Percentiles rank a stretch among this genome's conserved stretches.
These are phyloP conservation scores for Posidonia australis DNA, from an alignment of 106 monocot genomes.

Conservation along the genomic window DNA sequence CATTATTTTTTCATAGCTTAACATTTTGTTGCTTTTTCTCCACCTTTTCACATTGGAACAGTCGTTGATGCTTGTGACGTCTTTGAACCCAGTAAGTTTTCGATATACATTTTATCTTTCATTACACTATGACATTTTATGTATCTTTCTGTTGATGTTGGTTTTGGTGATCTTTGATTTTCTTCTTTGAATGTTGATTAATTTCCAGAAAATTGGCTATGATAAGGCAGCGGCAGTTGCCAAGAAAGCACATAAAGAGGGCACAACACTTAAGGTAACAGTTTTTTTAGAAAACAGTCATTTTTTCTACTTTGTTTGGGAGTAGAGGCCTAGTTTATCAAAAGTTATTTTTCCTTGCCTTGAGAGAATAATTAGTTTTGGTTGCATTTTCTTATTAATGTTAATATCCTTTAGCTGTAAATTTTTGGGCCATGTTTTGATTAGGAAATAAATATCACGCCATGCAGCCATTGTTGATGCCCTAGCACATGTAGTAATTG, in stretches of 20 bases:
- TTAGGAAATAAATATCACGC: no score
- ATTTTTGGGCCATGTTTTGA: no score
- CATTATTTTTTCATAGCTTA: neutral
- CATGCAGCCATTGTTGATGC: no score
- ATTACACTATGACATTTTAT: neutral
- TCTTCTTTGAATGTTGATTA: neutral
- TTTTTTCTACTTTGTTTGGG: neutral
- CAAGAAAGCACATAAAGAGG: slow-evolving; percentile 98
- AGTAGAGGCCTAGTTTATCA: no score
- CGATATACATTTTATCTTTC: neutral
- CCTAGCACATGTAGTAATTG: no score
- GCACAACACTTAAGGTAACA: slow-evolving; percentile 82
- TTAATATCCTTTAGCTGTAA: no score
- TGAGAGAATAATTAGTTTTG: no score
- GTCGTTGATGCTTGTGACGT: slow-evolving; percentile 96
- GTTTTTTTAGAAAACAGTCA: neutral
- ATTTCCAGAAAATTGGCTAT: slow-evolving; percentile 90
- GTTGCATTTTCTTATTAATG: no score
- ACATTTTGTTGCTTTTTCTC: neutral
- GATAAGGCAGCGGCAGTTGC: slow-evolving; percentile 98
- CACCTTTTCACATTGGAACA: slow-evolving; percentile 13
- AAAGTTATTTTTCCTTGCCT: no score
- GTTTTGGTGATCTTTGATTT: neutral
- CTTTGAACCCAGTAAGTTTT: slow-evolving; percentile 84
- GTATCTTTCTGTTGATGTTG: neutral